Evolutionary conservation across 23 red algal genomes (phyloP).

Genomic region (Gracilariopsis chorda): DNA sequence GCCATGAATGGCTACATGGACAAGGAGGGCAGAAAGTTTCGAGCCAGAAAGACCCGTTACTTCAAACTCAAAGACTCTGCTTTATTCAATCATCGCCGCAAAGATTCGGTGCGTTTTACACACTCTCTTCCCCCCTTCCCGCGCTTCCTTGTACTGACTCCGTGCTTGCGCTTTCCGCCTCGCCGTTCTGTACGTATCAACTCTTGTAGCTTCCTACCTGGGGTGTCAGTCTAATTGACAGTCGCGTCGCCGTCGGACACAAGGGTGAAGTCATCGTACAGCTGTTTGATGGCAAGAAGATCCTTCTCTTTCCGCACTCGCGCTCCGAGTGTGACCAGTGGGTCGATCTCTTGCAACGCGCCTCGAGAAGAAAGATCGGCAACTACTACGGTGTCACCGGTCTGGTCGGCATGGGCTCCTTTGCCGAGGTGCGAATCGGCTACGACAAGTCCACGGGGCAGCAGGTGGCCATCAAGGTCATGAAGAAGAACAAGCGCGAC

Average conservation of each 20-base stretch:
- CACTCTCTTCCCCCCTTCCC: not conserved
- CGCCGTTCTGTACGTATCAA: not conserved
- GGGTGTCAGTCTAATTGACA: constrained; percentile 77
- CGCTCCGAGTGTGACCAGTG: constrained; percentile 51
- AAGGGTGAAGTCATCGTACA: constrained; percentile 70
- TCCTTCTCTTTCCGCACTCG: constrained; percentile 44
- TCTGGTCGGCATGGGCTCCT: constrained; percentile 77
- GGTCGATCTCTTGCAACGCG: constrained; percentile 66
- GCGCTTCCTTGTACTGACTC: not conserved
- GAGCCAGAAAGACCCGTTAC: constrained; percentile 64
- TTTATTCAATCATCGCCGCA: constrained; percentile 75
- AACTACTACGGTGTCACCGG: constrained; percentile 83
- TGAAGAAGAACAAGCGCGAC: constrained; percentile 90
- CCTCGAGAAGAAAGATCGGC: constrained; percentile 66
- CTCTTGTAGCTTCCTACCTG: constrained; percentile 40
- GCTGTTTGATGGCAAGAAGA: constrained; percentile 74
- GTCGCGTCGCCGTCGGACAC: constrained; percentile 47
- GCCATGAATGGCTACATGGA: constrained; percentile 76
- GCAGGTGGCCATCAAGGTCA: constrained; percentile 89
- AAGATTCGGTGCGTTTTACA: constrained; percentile 54
- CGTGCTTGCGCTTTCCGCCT: not conserved
- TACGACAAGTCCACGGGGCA: constrained; percentile 80
- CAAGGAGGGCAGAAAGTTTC: constrained; percentile 74
- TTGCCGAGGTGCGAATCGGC: constrained; percentile 89
- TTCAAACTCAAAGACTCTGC: constrained; percentile 73